These are phyloP conservation scores for Lathyrus tuberosus DNA, from an alignment of 306 rosid species.

Conservation along the genomic window DNA sequence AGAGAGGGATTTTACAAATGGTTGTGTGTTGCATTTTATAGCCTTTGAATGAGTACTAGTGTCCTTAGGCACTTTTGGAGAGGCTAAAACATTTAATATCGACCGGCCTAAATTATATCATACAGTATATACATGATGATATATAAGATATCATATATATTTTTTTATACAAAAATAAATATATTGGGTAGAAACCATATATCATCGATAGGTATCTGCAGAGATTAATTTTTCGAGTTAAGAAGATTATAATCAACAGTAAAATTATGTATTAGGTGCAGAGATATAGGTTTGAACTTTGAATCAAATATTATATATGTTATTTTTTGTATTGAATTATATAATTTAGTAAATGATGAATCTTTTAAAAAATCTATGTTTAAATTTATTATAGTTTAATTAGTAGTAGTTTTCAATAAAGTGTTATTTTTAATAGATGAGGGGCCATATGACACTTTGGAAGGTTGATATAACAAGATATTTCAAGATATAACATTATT, in stretches of 20 bases:
- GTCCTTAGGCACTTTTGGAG: slow-evolving; percentile 36
- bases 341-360: neutral
- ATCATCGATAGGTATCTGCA: too few species aligned
- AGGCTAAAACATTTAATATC: slow-evolving; percentile 5
- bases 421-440: slow-evolving; percentile 17
- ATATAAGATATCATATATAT: neutral
- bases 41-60: slow-evolving; percentile 28
- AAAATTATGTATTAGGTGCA: too few species aligned
- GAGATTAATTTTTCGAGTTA: too few species aligned
- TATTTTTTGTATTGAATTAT: neutral
- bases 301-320: too few species aligned
- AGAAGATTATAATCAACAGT: too few species aligned
- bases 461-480: slow-evolving; percentile 8
- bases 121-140: neutral
- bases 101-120: slow-evolving; percentile 39
- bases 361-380: neutral
- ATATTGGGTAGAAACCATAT: too few species aligned
- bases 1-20: slow-evolving; percentile 7
- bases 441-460: slow-evolving; percentile 21
- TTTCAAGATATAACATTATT: slow-evolving; percentile 10
- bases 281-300: too few species aligned
- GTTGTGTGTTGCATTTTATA: slow-evolving; percentile 46
- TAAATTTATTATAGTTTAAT: neutral
- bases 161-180: neutral
- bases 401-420: neutral